A percentile compares a stretch with the other conserved stretches of the same genome.
phyloP scores from a whole-genome alignment of 2,329 filamentous ascomycete genomes.

The Monosporascus ibericus region DNA sequence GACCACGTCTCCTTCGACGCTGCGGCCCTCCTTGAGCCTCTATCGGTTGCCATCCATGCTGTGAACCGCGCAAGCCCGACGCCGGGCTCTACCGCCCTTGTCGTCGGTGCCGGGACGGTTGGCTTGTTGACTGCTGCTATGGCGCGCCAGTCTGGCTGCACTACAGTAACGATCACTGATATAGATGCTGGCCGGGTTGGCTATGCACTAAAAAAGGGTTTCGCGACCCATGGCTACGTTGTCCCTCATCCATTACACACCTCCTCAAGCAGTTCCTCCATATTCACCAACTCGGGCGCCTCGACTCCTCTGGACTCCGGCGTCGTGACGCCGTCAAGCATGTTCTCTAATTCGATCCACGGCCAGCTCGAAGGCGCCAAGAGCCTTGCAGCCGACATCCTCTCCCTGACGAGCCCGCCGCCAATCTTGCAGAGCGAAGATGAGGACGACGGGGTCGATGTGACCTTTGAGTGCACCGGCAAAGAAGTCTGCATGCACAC shows the following conservation, averaged over 20 bases:
- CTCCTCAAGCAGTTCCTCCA: conserved; percentile 38
- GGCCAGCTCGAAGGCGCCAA: conserved; percentile 46
- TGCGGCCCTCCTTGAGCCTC: conserved; percentile 55
- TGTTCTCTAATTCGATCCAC: conserved; percentile 37
- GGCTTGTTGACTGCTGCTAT: conserved; percentile 58
- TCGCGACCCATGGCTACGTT: conserved; percentile 54
- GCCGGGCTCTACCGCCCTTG: conserved; percentile 51
- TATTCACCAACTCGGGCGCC: conserved; percentile 36
- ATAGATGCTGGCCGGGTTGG: conserved; percentile 53
- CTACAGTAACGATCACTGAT: conserved; percentile 54
- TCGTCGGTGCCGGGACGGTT: conserved; percentile 60
- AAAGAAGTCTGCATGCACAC: conserved; percentile 71
- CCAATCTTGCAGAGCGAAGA: conserved; percentile 34
- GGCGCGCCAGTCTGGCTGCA: conserved; percentile 54
- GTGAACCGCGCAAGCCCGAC: conserved; percentile 48
- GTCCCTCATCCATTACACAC: conserved; percentile 39
- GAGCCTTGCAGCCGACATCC: conserved; percentile 41
- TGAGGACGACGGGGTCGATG: conserved; percentile 61
- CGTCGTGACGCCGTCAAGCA: conserved; percentile 37
- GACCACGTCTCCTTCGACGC: conserved; percentile 52
- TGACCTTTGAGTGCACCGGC: conserved; percentile 72
- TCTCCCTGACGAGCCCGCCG: conserved; percentile 32
- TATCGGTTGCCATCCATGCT: conserved; percentile 57
- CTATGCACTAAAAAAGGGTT: conserved; percentile 52
- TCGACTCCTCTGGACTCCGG: conserved; percentile 40